Conservation (phyloP, 352 stramenopile genomes). For the Globisporangium paddicum region DNA sequence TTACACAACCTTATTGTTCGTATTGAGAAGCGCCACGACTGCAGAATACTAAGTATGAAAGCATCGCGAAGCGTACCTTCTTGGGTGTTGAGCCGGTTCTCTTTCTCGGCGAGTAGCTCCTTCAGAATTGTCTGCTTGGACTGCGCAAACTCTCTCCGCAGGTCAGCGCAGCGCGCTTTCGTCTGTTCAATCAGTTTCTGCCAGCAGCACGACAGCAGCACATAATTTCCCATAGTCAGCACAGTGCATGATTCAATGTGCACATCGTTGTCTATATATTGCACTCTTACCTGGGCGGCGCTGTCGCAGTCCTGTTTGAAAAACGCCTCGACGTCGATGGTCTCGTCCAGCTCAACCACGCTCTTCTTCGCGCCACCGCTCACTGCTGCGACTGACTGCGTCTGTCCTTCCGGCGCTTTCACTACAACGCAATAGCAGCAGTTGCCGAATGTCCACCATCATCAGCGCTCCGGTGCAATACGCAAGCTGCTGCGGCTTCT, state of each 20-base stretch:
- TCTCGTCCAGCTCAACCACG: constrained; percentile 14
- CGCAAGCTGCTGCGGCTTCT: too few relatives aligned
- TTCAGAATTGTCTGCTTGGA: constrained; percentile 54
- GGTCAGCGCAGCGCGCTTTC: constrained; percentile 34
- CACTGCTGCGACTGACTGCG: not conserved
- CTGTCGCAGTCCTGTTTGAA: constrained; percentile 17
- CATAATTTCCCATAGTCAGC: not conserved
- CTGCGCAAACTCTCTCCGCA: constrained; percentile 43
- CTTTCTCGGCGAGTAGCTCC: constrained; percentile 54
- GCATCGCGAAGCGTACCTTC: not conserved
- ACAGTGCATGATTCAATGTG: too few relatives aligned
- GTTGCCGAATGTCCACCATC: not conserved
- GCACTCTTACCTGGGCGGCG: constrained; percentile 13
- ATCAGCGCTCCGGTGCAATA: too few relatives aligned
- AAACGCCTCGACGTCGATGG: constrained; percentile 19
- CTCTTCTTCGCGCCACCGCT: not conserved
- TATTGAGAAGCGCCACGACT: not conserved
- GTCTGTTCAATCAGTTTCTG: constrained; percentile 63
- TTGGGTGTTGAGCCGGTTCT: constrained; percentile 34
- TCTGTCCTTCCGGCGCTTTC: not conserved
- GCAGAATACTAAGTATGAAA: not conserved
- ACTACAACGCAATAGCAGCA: not conserved
- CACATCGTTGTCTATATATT: not conserved
- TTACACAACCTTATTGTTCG: too few relatives aligned
- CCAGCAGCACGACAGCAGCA: not conserved